A percentile compares a stretch with the other conserved stretches of the same genome.
Evolutionary conservation across 2,329 filamentous ascomycete species (phyloP).

Genomic region (Aspergillus ibericus): DNA sequence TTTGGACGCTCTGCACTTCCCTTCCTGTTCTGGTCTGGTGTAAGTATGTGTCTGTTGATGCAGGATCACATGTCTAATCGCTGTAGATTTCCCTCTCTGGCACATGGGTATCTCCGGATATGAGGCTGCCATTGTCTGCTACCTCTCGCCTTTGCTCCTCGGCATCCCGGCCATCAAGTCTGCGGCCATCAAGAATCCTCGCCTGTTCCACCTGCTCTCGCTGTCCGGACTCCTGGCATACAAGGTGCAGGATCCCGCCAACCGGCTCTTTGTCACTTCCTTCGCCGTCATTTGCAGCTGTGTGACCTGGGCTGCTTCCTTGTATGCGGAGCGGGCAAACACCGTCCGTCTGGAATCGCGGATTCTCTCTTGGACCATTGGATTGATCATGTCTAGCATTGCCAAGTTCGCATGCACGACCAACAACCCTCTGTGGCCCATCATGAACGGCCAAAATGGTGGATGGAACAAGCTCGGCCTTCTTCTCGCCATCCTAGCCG

Average conservation of each 20-base stretch:
- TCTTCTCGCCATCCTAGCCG: slow-evolving; percentile 70
- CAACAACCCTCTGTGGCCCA: slow-evolving; percentile 96
- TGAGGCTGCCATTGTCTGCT: slow-evolving; percentile 83
- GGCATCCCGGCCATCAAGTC: slow-evolving; percentile 68
- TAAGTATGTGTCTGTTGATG: slow-evolving; percentile 50
- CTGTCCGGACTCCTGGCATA: slow-evolving; percentile 79
- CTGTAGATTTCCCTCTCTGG: slow-evolving; percentile 87
- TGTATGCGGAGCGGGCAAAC: slow-evolving; percentile 75
- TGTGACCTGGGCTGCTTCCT: slow-evolving; percentile 79
- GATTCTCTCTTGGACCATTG: slow-evolving; percentile 76
- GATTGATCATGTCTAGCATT: slow-evolving; percentile 79
- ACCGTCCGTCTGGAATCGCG: slow-evolving; percentile 75
- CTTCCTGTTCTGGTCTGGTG: slow-evolving; percentile 91
- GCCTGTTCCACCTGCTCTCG: slow-evolving; percentile 72
- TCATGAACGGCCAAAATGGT: slow-evolving; percentile 85
- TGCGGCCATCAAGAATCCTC: slow-evolving; percentile 67
- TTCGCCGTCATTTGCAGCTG: slow-evolving; percentile 79
- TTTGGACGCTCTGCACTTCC: slow-evolving; percentile 93
- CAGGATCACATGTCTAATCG: slow-evolving; percentile 19
- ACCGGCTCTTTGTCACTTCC: slow-evolving; percentile 76
- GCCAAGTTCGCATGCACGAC: slow-evolving; percentile 92
- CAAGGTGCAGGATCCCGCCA: slow-evolving; percentile 67
- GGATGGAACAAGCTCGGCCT: slow-evolving; percentile 89
- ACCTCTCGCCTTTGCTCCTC: slow-evolving; percentile 77
- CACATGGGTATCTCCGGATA: slow-evolving; percentile 99